phyloP scores from a whole-genome alignment of 1,284 basidiomycete genomes.

The Retiboletus flavoniger region DNA sequence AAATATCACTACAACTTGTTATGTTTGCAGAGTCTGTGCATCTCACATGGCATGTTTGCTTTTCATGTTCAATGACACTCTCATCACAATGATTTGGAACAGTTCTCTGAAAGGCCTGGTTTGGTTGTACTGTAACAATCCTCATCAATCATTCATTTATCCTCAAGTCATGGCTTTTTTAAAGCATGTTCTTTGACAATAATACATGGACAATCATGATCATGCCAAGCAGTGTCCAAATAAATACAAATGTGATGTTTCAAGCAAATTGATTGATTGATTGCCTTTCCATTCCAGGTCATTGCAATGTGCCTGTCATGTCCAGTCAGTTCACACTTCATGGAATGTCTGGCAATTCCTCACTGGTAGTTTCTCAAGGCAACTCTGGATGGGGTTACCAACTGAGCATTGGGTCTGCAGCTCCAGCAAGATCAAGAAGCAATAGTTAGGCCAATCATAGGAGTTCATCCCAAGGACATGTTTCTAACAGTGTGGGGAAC shows the following conservation, averaged over 20 bases:
- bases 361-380: not conserved
- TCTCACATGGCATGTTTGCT: slow-evolving; percentile 17
- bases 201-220: too few relatives aligned
- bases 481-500: not conserved
- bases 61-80: slow-evolving; percentile 2
- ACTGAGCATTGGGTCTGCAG: not conserved
- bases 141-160: too few relatives aligned
- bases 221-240: not conserved
- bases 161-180: too few relatives aligned
- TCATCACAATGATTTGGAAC: too few relatives aligned
- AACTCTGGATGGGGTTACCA: not conserved
- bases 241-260: not conserved
- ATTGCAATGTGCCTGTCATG: not conserved
- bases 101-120: too few relatives aligned
- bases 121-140: too few relatives aligned
- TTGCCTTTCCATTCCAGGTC: too few relatives aligned
- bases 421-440: not conserved
- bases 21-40: slow-evolving; percentile 6
- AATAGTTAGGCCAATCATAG: not conserved
- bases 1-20: slow-evolving; percentile 11
- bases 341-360: not conserved
- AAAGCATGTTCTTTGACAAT: too few relatives aligned
- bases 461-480: not conserved
- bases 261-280: too few relatives aligned
- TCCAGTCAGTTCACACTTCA: not conserved